phyloP scores from a whole-genome alignment of 83 land plant genomes.

The Thuja plicata region DNA sequence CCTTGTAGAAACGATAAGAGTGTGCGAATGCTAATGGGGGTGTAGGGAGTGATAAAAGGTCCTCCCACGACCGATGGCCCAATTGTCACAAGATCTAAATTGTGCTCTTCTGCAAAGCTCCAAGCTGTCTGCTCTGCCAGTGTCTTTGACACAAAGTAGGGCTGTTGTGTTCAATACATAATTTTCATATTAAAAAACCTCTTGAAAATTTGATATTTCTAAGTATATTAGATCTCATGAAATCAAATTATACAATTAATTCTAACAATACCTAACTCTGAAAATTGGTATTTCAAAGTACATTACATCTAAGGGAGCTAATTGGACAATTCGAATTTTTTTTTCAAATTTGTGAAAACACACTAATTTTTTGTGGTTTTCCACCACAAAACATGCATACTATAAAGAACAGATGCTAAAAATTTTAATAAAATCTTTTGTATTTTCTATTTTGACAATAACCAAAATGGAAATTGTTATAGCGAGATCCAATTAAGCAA shows the following conservation, averaged over 20 bases:
- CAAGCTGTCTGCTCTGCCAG: background rate
- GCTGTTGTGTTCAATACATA: background rate
- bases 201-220: background rate
- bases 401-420: no score
- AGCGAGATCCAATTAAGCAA: no score
- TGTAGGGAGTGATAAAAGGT: background rate
- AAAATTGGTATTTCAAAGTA: background rate
- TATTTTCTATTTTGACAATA: no score
- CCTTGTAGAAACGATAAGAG: background rate
- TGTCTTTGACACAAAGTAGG: background rate
- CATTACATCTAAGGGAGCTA: no score
- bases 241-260: no score
- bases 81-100: background rate
- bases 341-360: no score
- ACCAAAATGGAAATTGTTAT: background rate
- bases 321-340: no score
- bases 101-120: background rate
- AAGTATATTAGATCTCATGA: no score
- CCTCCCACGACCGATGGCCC: background rate
- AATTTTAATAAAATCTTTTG: no score
- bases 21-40: background rate
- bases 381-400: no score
- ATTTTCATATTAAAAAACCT: background rate
- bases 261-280: background rate
- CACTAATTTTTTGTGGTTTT: no score